Percentiles rank a stretch among this genome's conserved stretches.
phyloP scores from a whole-genome alignment of 2,329 filamentous ascomycete species.

The Arthroderma sp. region DNA sequence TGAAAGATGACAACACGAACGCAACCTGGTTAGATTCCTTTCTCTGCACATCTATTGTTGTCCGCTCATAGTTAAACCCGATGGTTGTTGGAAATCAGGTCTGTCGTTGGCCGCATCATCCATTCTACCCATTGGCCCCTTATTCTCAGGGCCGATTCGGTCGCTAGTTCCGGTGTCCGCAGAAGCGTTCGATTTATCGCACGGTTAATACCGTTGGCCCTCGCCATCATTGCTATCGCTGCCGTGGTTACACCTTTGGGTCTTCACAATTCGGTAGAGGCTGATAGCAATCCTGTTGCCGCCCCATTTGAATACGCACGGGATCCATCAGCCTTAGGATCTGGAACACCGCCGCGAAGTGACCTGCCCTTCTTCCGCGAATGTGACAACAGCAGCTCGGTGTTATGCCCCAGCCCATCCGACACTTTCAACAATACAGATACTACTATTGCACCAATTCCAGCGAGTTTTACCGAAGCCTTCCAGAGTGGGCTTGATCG shows the following conservation, averaged over 20 bases:
- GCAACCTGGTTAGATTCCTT: conserved; percentile 11
- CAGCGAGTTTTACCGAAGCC: conserved; percentile 17
- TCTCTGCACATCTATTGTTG: too few relatives aligned
- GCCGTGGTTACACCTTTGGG: conserved; percentile 30
- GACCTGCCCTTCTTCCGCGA: conserved; percentile 14
- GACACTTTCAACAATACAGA: conserved; percentile 9
- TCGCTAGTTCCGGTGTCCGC: not conserved
- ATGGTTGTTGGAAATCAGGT: not conserved
- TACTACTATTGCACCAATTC: conserved; percentile 10
- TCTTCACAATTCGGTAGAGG: conserved; percentile 8
- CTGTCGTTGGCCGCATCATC: not conserved
- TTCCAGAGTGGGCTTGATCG: conserved; percentile 19
- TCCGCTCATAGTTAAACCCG: too few relatives aligned
- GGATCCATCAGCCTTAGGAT: conserved; percentile 22
- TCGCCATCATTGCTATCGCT: conserved; percentile 21
- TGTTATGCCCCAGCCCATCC: not conserved
- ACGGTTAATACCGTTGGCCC: conserved; percentile 12
- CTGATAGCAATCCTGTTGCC: conserved; percentile 17
- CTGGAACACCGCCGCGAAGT: conserved; percentile 22
- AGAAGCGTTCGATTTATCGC: conserved; percentile 2
- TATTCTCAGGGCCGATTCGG: not conserved
- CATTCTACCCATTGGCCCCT: not conserved
- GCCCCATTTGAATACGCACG: conserved; percentile 21
- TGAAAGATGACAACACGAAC: conserved; percentile 25
- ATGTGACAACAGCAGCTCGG: conserved; percentile 9